Conservation (phyloP, 2,329 filamentous ascomycete genomes). For the Aphanoascus verrucosus region DNA sequence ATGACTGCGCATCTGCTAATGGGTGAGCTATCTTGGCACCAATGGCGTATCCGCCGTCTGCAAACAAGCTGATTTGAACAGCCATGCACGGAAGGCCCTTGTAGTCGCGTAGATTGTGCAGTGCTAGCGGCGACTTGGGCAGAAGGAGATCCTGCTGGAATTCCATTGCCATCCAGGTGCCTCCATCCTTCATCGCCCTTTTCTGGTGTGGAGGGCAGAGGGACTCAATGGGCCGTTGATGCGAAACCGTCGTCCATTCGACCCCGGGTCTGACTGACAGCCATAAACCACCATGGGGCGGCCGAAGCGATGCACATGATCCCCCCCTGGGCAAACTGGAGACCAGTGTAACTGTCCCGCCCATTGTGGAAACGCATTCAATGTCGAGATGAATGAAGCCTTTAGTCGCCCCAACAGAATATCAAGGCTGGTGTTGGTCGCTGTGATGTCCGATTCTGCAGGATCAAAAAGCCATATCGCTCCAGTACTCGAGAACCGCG, state of each 20-base stretch:
- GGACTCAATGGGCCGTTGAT: too few species aligned
- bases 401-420: not conserved
- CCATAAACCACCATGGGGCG: too few species aligned
- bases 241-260: too few species aligned
- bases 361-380: constrained; percentile 27
- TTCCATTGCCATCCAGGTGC: too few species aligned
- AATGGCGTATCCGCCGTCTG: constrained; percentile 35
- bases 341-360: constrained; percentile 22
- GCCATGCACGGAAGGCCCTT: constrained; percentile 24
- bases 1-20: constrained; percentile 37
- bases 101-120: constrained; percentile 19
- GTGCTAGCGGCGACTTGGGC: too few species aligned
- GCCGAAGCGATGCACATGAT: too few species aligned
- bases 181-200: too few species aligned
- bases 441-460: not conserved
- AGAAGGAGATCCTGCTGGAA: too few species aligned
- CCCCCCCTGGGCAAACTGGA: too few species aligned
- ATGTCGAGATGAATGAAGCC: constrained; percentile 13
- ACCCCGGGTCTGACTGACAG: too few species aligned
- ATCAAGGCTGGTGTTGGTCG: too few species aligned
- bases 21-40: constrained; percentile 37
- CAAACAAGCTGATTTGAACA: constrained; percentile 35
- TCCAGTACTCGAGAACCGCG: constrained; percentile 32
- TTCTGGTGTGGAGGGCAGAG: too few species aligned
- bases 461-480: constrained; percentile 39